These are phyloP conservation scores for Mycena vitilis DNA, from an alignment of 768 basidiomycete genomes.

Conservation along the genomic window DNA sequence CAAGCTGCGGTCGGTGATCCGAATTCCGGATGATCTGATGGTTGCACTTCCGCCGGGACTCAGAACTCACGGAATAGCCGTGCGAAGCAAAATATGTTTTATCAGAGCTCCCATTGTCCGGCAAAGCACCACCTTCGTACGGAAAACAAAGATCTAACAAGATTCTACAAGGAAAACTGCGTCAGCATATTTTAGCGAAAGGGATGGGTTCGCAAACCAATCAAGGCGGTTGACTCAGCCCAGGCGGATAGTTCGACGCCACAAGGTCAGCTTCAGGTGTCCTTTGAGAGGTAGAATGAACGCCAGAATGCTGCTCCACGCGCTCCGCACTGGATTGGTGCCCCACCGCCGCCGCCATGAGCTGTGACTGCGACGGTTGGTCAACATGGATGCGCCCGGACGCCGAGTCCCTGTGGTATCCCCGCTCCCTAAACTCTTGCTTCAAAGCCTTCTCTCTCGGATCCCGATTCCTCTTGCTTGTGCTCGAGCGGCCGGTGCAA, in stretches of 20 bases:
- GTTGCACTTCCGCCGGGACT: too few species aligned
- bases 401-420: constrained; percentile 14
- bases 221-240: constrained; percentile 1
- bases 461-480: constrained; percentile 17
- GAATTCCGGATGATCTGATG: too few species aligned
- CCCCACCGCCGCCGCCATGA: constrained; percentile 18
- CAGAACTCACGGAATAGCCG: too few species aligned
- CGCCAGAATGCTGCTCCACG: neutral
- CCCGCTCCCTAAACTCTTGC: constrained; percentile 26
- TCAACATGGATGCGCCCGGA: constrained; percentile 26
- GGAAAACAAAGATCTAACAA: too few species aligned
- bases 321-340: constrained; percentile 2
- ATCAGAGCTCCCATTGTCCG: too few species aligned
- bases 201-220: neutral
- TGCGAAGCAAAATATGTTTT: too few species aligned
- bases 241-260: neutral
- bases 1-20: too few species aligned
- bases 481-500: constrained; percentile 10
- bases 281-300: neutral
- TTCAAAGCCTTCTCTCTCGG: constrained; percentile 31
- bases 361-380: constrained; percentile 25
- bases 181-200: too few species aligned
- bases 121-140: too few species aligned
- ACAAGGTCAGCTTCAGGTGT: neutral
- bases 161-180: too few species aligned